Evolutionary conservation across 768 basidiomycete species (phyloP), one percentile per base, ranked within the genome.

Genomic region (Termitomyces sp.): DNA sequence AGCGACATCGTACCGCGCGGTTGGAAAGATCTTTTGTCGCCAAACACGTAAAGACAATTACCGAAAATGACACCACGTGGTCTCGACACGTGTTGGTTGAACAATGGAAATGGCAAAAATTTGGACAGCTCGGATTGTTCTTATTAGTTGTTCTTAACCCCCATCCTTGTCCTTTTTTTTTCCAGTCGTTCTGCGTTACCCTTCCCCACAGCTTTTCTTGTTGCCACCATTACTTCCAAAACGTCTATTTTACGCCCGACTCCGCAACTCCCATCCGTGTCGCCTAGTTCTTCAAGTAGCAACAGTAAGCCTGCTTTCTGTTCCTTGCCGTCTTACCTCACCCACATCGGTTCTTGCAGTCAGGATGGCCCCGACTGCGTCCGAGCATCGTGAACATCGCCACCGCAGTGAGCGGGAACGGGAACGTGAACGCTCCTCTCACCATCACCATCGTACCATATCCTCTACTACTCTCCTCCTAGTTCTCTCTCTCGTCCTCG

Each of bases 301-400:
- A 52, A 57, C 73, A 75, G 78, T 79, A 61, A 54, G 71, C 69
- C 46, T 16, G 40, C 50, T 52, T 59, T 61, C 35, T 25, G 44
- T 17, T 54, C 30, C 19, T n/a, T 51, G n/a, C 52, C 34, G 27
- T 54, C 28, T 54, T 7, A 28, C 3, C 8, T 54, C 49, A 35
- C 50, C 54, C 51, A 58, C 66, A 54, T 59, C 63, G 30, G 41
- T 52, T 19, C 34, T 28, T 60, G 80, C 78, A 84, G 85, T 82
- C 74, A 88, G 87, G 79, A 93, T 93, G 90, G 90, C 90, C 59
- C 89, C 89, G 52, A 90, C 89, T 30, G 90, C 90, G 25, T 91
- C 90, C 30, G 89, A 89, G 63, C 84, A 85, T 67, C 85, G 77
- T 56, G 84, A 85, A 61, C 83, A 81, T 57, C 74, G 72, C 59